A percentile compares a stretch with the other conserved stretches of the same genome.
Conservation (phyloP, 306 rosid species). For the Dicorynia guianensis region DNA sequence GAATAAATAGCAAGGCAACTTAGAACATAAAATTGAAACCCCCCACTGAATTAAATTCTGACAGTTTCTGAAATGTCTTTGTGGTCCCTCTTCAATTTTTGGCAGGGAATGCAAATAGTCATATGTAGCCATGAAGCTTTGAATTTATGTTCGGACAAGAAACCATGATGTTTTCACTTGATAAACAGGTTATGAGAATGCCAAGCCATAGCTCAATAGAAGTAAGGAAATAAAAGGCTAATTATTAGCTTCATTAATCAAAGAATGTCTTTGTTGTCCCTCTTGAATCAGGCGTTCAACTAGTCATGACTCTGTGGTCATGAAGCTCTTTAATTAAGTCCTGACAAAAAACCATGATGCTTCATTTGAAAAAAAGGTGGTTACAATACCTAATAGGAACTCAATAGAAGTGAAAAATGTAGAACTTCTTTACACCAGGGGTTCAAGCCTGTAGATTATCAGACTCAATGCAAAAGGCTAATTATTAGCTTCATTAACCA, state of each 20-base stretch:
- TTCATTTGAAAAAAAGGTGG: too few relatives aligned
- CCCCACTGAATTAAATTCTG: background rate
- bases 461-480: background rate
- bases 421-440: background rate
- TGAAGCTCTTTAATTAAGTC: too few relatives aligned
- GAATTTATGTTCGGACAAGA: background rate
- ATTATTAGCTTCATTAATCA: background rate
- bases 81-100: background rate
- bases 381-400: background rate
- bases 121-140: background rate
- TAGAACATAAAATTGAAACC: background rate
- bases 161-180: too few relatives aligned
- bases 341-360: too few relatives aligned
- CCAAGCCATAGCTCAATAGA: background rate
- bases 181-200: background rate
- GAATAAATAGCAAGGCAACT: constrained; percentile 6
- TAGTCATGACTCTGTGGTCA: too few relatives aligned
- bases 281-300: too few relatives aligned
- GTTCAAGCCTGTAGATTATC: background rate
- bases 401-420: background rate
- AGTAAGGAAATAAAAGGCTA: background rate
- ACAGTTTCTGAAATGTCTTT: background rate
- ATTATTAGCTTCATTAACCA: background rate
- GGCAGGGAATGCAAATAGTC: background rate
- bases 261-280: too few relatives aligned